Base-by-base conservation (phyloP, 1,139 yeast species). In the Hansenula anomala region DNA sequence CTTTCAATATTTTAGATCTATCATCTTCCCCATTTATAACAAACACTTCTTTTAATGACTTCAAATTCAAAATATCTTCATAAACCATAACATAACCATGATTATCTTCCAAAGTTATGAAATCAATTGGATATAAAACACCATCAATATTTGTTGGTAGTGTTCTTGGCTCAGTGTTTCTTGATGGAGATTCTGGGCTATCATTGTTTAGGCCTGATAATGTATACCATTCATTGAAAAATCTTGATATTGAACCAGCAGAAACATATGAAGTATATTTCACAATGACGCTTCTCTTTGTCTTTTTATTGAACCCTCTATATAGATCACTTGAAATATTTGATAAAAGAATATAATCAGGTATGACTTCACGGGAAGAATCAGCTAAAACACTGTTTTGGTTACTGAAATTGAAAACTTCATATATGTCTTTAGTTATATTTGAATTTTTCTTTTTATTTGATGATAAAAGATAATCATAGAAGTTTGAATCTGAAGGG, bases 141-240 rank as follows among this genome's bases (percentile, higher is more conserved):
- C 53, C 53, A 14, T 41, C 42, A 3, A 49, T 34, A 12, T 34
- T 39, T 2, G 3, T 24, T 4, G 50, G 46, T 6, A 49, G 37
- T 1, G 51, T 42, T 17, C 25, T 35, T 10, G 49, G 51, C 1
- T 9, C 15, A 8, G 27, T 11, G n/a, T 11, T n/a, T 10, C 13
- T 18, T 16, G 9, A 19, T 9, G 24, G 2, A 7, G 36, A 38
- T 41, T 17, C 17, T 6, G 15, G 6, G 4, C 9, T 6, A 25
- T 19, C 10, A 4, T 29, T 11, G 8, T 30, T 30, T 10, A 18
- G 19, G 3, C 50, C 52, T 0, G 52, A 48, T 4, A 48, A 35
- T 2, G 43, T 17, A 23, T 47, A 44, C 53, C 53, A 49, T 29
- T 49, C 53, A 37, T 49, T 49, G 37, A 44, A 42, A 32, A 38